Percentiles rank a stretch among this genome's conserved stretches.
phyloP scores from a whole-genome alignment of 371 early-diverging fungal genomes.

The Neoconidiobolus thromboides region DNA sequence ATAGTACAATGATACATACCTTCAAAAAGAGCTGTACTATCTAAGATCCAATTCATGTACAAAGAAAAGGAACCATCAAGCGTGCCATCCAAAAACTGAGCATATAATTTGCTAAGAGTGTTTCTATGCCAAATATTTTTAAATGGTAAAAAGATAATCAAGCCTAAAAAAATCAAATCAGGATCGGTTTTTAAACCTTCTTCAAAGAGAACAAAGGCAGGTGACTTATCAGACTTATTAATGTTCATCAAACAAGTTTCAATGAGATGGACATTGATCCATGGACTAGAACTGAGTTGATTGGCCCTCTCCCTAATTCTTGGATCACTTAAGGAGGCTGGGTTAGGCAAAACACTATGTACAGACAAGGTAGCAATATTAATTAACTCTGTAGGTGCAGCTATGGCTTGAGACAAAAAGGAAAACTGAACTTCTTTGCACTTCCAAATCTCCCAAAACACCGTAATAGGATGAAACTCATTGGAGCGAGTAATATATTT shows the following conservation, averaged over 20 bases:
- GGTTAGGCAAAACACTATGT: not conserved
- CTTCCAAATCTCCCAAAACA: conserved; percentile 4
- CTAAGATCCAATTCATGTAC: not conserved
- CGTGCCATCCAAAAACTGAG: not conserved
- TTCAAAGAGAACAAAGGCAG: not conserved
- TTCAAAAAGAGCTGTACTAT: conserved; percentile 1
- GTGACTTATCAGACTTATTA: not conserved
- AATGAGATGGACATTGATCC: conserved; percentile 1
- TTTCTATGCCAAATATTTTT: not conserved
- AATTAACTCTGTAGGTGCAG: not conserved
- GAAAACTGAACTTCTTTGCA: conserved; percentile 2
- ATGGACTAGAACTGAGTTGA: not conserved
- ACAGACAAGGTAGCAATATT: not conserved
- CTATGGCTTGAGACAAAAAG: conserved; percentile 1
- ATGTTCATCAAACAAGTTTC: conserved; percentile 1
- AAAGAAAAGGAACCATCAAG: not conserved
- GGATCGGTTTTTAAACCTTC: conserved; percentile 1
- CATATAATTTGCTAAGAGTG: not conserved
- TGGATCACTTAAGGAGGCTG: not conserved
- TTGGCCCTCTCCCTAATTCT: not conserved
- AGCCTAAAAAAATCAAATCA: not conserved
- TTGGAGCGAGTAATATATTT: not conserved
- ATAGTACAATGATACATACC: not conserved
- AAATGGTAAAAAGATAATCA: not conserved
- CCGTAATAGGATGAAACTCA: not conserved